Percentiles rank a stretch among this genome's conserved stretches.
Conservation (phyloP, 23 red algal species). For the Cyanidiococcus yangmingshanensis region DNA sequence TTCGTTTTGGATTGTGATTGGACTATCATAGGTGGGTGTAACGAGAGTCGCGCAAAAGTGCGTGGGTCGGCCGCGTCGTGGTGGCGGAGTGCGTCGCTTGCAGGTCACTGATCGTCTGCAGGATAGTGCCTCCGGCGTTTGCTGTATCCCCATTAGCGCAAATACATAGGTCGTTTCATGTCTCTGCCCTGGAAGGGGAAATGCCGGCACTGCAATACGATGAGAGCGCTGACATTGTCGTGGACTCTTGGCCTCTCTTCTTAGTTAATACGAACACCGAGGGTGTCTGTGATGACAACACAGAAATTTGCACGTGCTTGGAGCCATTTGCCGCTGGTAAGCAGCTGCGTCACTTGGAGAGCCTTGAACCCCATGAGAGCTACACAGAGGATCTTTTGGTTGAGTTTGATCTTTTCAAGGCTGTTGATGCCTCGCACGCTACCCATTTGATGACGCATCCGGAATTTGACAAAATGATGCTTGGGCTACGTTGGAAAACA, state of each 20-base stretch:
- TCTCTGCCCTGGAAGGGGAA: no score
- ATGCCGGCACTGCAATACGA: no score
- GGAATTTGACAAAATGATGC: not conserved
- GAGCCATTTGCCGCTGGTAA: not conserved
- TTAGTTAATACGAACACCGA: not conserved
- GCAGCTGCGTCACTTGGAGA: not conserved
- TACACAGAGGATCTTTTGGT: conserved; percentile 6
- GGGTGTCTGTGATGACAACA: not conserved
- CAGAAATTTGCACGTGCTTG: not conserved
- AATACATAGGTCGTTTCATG: no score
- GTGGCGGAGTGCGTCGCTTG: no score
- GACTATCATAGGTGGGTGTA: no score
- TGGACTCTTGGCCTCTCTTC: not conserved
- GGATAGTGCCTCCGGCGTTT: no score
- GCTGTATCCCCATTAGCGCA: no score
- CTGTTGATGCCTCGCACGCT: not conserved
- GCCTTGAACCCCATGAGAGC: not conserved
- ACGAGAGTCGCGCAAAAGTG: no score
- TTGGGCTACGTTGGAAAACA: not conserved
- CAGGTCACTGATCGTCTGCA: no score
- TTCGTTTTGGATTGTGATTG: no score
- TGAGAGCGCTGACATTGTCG: not conserved
- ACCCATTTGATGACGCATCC: not conserved
- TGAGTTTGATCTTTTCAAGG: not conserved
- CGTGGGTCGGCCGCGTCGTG: no score